These are phyloP conservation scores for Arachis hypogaea DNA, from an alignment of 306 rosid genomes.

Conservation along the genomic window DNA sequence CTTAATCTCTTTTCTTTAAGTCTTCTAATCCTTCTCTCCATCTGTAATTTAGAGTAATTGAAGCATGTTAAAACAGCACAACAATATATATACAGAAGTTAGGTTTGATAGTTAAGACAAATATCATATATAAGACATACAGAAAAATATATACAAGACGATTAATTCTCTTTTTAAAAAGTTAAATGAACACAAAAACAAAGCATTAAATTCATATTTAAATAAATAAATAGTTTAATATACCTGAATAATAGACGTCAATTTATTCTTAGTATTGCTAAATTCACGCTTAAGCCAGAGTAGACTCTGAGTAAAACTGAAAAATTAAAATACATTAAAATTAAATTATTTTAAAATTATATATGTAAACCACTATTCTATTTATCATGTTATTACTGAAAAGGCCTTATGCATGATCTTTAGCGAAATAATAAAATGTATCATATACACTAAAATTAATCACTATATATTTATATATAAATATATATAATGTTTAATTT, in stretches of 20 bases:
- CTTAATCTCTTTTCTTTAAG: constrained; percentile 1
- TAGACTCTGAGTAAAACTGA: constrained; percentile 48
- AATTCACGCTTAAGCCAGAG: constrained; percentile 53
- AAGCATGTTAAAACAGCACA: no score
- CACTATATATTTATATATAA: no score
- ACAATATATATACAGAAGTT: no score
- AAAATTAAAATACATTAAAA: not conserved
- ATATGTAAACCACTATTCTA: not conserved
- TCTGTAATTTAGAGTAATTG: constrained; percentile 39
- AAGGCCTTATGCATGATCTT: not conserved
- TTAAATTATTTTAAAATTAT: not conserved
- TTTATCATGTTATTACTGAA: not conserved
- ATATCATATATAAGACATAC: no score
- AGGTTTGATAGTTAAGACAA: no score
- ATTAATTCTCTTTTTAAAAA: no score
- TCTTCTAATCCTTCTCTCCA: constrained; percentile 58
- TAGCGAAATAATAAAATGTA: not conserved
- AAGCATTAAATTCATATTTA: not conserved
- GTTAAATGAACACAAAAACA: no score
- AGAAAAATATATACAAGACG: no score
- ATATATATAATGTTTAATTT: no score
- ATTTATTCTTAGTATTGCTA: constrained; percentile 44
- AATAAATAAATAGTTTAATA: not conserved
- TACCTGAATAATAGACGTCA: constrained; percentile 54
- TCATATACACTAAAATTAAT: no score